Conservation (phyloP, 2,329 filamentous ascomycete genomes). For the Mycogone perniciosa region DNA sequence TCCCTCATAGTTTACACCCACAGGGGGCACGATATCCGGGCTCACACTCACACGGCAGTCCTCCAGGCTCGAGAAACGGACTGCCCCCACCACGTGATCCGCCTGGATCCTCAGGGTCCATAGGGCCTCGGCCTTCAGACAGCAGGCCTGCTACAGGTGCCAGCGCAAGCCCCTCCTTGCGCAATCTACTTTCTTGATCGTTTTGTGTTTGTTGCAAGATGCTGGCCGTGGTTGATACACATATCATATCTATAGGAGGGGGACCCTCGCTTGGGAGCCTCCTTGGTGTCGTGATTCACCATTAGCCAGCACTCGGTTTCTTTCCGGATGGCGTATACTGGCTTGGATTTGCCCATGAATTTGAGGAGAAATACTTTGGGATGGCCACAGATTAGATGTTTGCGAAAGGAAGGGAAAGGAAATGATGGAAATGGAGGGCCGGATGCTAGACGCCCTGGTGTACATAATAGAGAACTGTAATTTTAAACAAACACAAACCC, state of each 20-base stretch:
- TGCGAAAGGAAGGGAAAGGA: neutral
- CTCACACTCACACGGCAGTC: constrained; percentile 39
- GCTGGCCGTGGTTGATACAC: too few species aligned
- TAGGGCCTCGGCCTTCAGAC: constrained; percentile 30
- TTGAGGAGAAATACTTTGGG: neutral
- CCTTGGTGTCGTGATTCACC: too few species aligned
- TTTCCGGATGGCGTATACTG: constrained; percentile 1
- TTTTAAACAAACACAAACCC: too few species aligned
- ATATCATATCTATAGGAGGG: too few species aligned
- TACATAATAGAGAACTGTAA: too few species aligned
- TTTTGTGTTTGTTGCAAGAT: too few species aligned
- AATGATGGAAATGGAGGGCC: neutral
- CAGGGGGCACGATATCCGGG: constrained; percentile 33
- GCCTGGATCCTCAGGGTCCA: constrained; percentile 20
- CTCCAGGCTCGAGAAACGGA: constrained; percentile 38
- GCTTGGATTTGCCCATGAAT: neutral
- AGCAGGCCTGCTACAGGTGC: constrained; percentile 54
- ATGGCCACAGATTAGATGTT: neutral
- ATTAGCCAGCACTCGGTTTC: neutral
- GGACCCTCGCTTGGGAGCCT: too few species aligned
- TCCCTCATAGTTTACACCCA: constrained; percentile 36
- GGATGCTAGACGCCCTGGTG: too few species aligned
- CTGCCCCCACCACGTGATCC: constrained; percentile 23
- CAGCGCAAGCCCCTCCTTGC: constrained; percentile 69
- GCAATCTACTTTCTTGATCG: constrained; percentile 61